Base-by-base conservation (phyloP, 1,139 yeast genomes). In the Blastobotrys aristatus region DNA sequence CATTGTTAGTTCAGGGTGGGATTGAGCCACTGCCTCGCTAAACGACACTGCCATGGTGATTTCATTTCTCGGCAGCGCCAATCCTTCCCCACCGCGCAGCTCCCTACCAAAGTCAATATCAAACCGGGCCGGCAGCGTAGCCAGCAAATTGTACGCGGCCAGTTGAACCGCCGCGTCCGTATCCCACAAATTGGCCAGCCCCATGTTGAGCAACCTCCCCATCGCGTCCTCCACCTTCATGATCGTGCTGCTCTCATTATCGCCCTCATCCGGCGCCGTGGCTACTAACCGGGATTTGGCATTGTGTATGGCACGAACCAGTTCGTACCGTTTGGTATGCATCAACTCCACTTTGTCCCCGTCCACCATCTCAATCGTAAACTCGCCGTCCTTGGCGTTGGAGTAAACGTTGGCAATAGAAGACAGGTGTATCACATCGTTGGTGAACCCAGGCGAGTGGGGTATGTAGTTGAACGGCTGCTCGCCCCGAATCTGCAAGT, bases 21-120 rank as follows among this genome's bases (percentile, higher is more conserved):
- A 66, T 7, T 57, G 55, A 0, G 95, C 76, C 22, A 87, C 66
- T 37, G 75, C 73, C n/a, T 71, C 68, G 2, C 92, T 80, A 7
- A 84, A 70, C 0, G 79, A 67, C 3, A 77, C 76, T 13, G 85
- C 79, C 66, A 83, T 83, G 17, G 80, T 76, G 5, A 82, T 75
- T 37, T 82, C 78, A 58, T 84, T 84, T 36, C 78, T 76, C 0
- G 96, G 95, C 55, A 85, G 81, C n/a, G 82, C 77, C 14, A 84
- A 73, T 37, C 79, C 84, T 14, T 76, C 75, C 1, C 87, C 78
- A 47, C 78, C 76, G 32, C 72, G 72, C 27, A 79, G 70, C 13
- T 76, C 74, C 24, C 80, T 73, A 0, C 86, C 88, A 56, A 82
- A 74, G 44, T 80, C 78, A 42, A 87, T 65, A 10, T 75, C 72